These are phyloP conservation scores for Talaromyces verruculosus DNA, from an alignment of 2,329 filamentous ascomycete species.

Conservation along the genomic window DNA sequence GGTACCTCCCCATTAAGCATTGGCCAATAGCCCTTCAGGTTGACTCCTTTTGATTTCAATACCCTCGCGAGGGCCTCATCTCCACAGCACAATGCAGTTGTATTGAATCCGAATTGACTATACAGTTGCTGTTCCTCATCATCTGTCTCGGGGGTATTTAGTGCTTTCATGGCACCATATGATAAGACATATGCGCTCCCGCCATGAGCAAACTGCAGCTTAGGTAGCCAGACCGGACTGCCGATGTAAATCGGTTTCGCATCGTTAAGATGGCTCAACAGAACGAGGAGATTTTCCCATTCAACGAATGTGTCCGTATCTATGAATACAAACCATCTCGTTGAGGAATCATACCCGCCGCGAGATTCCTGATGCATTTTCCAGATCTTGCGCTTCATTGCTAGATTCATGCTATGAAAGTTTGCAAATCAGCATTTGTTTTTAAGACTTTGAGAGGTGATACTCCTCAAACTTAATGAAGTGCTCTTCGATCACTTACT, in stretches of 20 bases:
- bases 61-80: constrained; percentile 12
- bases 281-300: constrained; percentile 6
- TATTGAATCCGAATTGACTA: constrained; percentile 10
- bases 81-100: constrained; percentile 10
- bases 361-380: constrained; percentile 11
- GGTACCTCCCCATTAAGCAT: constrained; percentile 15
- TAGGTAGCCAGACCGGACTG: constrained; percentile 11
- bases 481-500: constrained; percentile 6
- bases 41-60: constrained; percentile 14
- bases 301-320: constrained; percentile 15
- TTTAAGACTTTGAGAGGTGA: background rate
- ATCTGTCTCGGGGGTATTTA: constrained; percentile 1
- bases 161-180: constrained; percentile 11
- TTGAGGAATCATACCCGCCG: background rate
- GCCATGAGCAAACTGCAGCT: constrained; percentile 7
- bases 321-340: constrained; percentile 8
- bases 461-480: background rate
- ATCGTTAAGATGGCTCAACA: constrained; percentile 3
- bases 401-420: constrained; percentile 10
- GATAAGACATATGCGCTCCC: constrained; percentile 10
- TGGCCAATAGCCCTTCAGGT: constrained; percentile 12
- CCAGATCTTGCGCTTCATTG: constrained; percentile 14
- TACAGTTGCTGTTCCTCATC: constrained; percentile 1
- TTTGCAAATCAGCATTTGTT: background rate
- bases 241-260: constrained; percentile 2